Base-by-base conservation (phyloP, 208 protist genomes). In the Giardia duodenalis region DNA sequence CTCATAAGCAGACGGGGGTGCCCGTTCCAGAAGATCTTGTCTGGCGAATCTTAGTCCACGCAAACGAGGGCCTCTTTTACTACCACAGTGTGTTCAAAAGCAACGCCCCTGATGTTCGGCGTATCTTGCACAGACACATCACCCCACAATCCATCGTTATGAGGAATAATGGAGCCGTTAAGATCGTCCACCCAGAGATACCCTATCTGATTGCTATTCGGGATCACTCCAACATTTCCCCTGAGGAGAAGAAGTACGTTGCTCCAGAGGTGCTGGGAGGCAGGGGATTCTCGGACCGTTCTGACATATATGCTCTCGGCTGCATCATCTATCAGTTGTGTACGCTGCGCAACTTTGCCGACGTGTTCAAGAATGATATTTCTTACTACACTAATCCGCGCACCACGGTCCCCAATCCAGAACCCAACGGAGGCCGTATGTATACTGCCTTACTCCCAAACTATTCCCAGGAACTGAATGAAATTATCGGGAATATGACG, bases 241-340 rank as follows among this genome's bases (percentile, higher is more conserved):
- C 57, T 76, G 57, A 76, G 10, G 57, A 76, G 57, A 10, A 30
- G 57, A 76, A 76, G 30, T 76, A 76, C 57, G 57, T 76, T 76
- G 57, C 96, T 0, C 97, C 97, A 0, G 97, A 98, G 93, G 96
- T 98, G 94, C 94, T 97, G 3, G 95, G 96, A 0, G 94, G 96
- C 94, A 96, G 96, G 93, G 91, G 93, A 47, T 97, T 96, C 96
- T 97, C 96, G 93, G 97, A 96, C 93, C 97, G 46, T n/a, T 92
- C 89, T 92, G 89, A 92, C 43, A n/a, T 92, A 2, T 92, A 46
- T 30, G 43, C 89, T 3, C 89, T 92, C 10, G 89, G 89, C 43
- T 92, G 89, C 46, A 67, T 92, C 4, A 30, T 92, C 43, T 92
- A 92, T n/a, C 95, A 96, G 92, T 93, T 96, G 47, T 93, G 93